Conservation (phyloP, 2,329 filamentous ascomycete genomes). For the Xylariaceae sp. region DNA sequence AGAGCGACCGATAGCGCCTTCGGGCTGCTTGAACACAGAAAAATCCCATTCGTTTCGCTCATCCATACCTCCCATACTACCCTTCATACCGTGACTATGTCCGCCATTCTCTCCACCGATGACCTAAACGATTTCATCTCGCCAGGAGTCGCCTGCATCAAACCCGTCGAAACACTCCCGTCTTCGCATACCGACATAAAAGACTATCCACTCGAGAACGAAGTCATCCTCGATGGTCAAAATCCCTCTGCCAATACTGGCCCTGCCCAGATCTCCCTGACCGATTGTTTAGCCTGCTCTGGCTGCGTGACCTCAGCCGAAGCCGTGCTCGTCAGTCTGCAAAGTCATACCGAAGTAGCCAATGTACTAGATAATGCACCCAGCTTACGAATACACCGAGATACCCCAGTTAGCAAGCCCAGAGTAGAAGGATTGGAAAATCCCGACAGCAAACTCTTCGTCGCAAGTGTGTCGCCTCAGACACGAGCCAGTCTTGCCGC, state of each 20-base stretch:
- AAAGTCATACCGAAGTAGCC: slow-evolving; percentile 90
- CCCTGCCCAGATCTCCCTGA: slow-evolving; percentile 89
- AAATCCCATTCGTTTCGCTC: neutral
- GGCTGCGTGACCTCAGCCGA: slow-evolving; percentile 97
- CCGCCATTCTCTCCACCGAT: slow-evolving; percentile 92
- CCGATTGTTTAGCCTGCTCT: slow-evolving; percentile 94
- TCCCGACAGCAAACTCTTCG: slow-evolving; percentile 69
- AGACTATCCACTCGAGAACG: slow-evolving; percentile 53
- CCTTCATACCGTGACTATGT: slow-evolving; percentile 57
- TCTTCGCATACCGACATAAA: slow-evolving; percentile 31
- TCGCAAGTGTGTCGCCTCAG: slow-evolving; percentile 92
- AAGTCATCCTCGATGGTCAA: slow-evolving; percentile 89
- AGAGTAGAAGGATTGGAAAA: slow-evolving; percentile 51
- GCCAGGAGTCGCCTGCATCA: slow-evolving; percentile 95
- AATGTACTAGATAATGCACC: slow-evolving; percentile 69
- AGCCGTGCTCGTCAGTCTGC: slow-evolving; percentile 90
- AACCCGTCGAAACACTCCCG: slow-evolving; percentile 90
- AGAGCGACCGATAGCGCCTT: slow-evolving; percentile 7
- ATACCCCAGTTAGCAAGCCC: slow-evolving; percentile 32
- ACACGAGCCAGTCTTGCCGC: slow-evolving; percentile 84
- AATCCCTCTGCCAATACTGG: slow-evolving; percentile 46
- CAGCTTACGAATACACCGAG: slow-evolving; percentile 34
- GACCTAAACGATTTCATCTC: slow-evolving; percentile 99
- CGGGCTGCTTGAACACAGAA: slow-evolving; percentile 6
- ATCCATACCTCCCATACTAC: neutral